Conservation (phyloP, 495 filamentous ascomycete genomes). For the Podospora pseudocomata region DNA sequence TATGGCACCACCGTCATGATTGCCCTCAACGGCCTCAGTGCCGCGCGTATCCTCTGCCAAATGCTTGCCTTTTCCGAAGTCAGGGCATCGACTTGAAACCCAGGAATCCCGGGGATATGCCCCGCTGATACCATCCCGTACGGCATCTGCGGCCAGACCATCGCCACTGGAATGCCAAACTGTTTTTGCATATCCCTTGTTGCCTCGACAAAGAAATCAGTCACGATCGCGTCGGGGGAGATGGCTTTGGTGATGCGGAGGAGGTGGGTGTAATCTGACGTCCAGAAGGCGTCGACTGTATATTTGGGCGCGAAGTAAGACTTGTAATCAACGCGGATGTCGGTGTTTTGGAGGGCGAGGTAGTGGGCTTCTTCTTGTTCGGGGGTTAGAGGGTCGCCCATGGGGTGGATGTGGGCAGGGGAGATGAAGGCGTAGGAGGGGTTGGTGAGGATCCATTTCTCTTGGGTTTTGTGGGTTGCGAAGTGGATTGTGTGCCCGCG, state of each 20-base stretch:
- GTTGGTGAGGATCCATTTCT: slow-evolving; percentile 29
- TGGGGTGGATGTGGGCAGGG: slow-evolving; percentile 13
- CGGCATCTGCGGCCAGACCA: slow-evolving; percentile 40
- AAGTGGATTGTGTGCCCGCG: slow-evolving; percentile 40
- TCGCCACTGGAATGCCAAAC: slow-evolving; percentile 35
- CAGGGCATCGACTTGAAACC: slow-evolving; percentile 36
- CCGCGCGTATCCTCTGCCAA: slow-evolving; percentile 33
- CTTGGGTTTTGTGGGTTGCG: slow-evolving; percentile 38
- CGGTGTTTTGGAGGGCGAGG: slow-evolving; percentile 31
- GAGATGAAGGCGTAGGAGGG: slow-evolving; percentile 28
- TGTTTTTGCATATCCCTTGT: slow-evolving; percentile 35
- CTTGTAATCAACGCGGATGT: slow-evolving; percentile 28
- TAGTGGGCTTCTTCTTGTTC: slow-evolving; percentile 27
- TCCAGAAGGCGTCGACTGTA: slow-evolving; percentile 40
- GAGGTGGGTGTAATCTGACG: slow-evolving; percentile 34
- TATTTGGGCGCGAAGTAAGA: slow-evolving; percentile 32
- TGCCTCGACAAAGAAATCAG: slow-evolving; percentile 41
- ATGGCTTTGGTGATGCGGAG: slow-evolving; percentile 22
- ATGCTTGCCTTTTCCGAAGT: slow-evolving; percentile 37
- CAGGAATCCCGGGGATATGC: slow-evolving; percentile 40
- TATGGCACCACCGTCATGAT: slow-evolving; percentile 27
- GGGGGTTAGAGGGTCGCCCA: slow-evolving; percentile 21
- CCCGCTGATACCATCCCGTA: slow-evolving; percentile 32
- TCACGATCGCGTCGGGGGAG: slow-evolving; percentile 36
- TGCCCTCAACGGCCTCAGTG: slow-evolving; percentile 24